A percentile compares a stretch with the other conserved stretches of the same genome.
These are phyloP conservation scores for Alternaria longipes DNA, from an alignment of 2,329 filamentous ascomycete genomes.

Conservation along the genomic window DNA sequence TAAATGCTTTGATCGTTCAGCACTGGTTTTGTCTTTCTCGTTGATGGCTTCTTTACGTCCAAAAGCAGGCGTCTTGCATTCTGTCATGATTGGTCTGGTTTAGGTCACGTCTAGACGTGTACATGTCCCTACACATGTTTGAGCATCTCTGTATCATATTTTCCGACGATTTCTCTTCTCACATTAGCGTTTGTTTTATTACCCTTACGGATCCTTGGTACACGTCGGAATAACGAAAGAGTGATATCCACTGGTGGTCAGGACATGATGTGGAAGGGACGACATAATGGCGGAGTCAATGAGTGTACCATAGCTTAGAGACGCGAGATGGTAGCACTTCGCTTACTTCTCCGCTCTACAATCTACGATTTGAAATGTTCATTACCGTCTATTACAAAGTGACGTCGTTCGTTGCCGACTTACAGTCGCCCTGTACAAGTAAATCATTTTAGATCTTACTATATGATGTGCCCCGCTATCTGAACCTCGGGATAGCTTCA, in stretches of 20 bases:
- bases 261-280: constrained; percentile 28
- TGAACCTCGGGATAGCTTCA: constrained; percentile 18
- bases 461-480: background rate
- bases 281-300: constrained; percentile 29
- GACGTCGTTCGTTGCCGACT: background rate
- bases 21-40: constrained; percentile 33
- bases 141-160: constrained; percentile 47
- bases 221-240: constrained; percentile 34
- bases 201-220: constrained; percentile 34
- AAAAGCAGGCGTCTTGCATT: constrained; percentile 53
- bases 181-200: constrained; percentile 43
- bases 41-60: constrained; percentile 35
- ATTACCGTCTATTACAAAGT: background rate
- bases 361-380: constrained; percentile 27
- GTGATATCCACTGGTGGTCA: constrained; percentile 33
- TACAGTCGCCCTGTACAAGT: background rate
- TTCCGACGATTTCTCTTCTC: constrained; percentile 44
- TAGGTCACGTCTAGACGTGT: constrained; percentile 46
- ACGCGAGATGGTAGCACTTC: constrained; percentile 42
- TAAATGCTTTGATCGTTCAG: constrained; percentile 50
- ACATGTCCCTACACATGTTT: constrained; percentile 38
- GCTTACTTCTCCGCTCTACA: constrained; percentile 45
- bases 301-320: constrained; percentile 42
- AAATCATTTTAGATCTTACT: background rate
- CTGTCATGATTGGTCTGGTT: constrained; percentile 38